Evolutionary conservation across 169 alveolate species (phyloP).

Genomic region (Plasmodium blacklocki): DNA sequence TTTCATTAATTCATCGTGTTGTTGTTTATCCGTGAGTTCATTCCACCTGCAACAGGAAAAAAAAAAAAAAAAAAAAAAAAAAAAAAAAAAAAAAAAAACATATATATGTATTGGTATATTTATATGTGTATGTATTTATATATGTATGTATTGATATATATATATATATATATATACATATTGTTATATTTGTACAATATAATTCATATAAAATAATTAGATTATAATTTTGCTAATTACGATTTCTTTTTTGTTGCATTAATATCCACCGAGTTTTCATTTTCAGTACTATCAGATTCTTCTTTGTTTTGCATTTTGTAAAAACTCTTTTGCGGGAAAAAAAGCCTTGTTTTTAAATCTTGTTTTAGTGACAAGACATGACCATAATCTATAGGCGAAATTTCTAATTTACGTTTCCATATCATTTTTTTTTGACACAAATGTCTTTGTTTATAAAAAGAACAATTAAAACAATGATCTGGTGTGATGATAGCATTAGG

Average conservation of each 20-base stretch:
- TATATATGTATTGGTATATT: neutral
- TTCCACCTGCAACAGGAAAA: slow-evolving; percentile 77
- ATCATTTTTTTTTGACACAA: slow-evolving; percentile 91
- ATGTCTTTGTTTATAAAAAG: slow-evolving; percentile 92
- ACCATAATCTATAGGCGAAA: slow-evolving; percentile 88
- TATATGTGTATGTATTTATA: neutral
- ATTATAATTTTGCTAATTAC: slow-evolving; percentile 9
- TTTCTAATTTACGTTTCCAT: slow-evolving; percentile 97
- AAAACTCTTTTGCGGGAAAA: slow-evolving; percentile 63
- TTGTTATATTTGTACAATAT: neutral
- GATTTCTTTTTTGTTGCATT: slow-evolving; percentile 47
- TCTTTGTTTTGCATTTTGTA: slow-evolving; percentile 55
- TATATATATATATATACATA: neutral
- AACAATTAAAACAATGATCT: slow-evolving; percentile 95
- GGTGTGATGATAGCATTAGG: slow-evolving; percentile 98
- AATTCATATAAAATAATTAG: too few relatives aligned
- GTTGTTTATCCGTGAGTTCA: slow-evolving; percentile 89
- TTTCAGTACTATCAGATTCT: slow-evolving; percentile 45
- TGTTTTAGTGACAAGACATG: slow-evolving; percentile 81
- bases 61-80: neutral
- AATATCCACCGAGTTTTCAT: slow-evolving; percentile 1
- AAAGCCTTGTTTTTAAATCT: slow-evolving; percentile 80
- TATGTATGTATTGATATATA: neutral
- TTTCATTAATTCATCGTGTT: slow-evolving; percentile 88
- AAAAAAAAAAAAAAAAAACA: neutral